Base-by-base conservation (phyloP, 176 grass and related monocot genomes). In the Eragrostis curvula region DNA sequence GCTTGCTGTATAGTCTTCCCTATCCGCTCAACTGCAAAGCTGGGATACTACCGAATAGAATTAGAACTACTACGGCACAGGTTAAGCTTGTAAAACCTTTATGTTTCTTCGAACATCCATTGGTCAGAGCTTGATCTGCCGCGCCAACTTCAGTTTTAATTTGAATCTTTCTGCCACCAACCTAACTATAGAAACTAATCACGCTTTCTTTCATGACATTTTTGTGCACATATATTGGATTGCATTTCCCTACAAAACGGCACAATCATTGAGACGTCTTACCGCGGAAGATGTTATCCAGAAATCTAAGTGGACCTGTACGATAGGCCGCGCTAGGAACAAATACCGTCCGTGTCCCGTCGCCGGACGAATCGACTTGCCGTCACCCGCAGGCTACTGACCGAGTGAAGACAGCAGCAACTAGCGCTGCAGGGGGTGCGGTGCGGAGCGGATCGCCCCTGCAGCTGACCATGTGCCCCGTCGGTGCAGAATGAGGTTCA, bases 351-450 rank as follows among this genome's bases (percentile, higher is more conserved):
- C 21, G 2, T 1, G 18, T 41, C 56, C 14, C 11, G 57, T 78
- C 75, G 27, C 25, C 24, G 16, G 43, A 46, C 17, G 45, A 79
- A 79, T 40, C 44, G 21, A n/a, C 27, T 78, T 79, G 76, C 77
- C 77, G 24, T 66, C 77, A 15, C 20, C 60, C 7, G 46, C 77
- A 79, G 61, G 77, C 5, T 21, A 79, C 6, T 66, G 17, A 50
- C 44, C 74, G 9, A 43, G 76, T n/a, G 29, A 51, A 40, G 77
- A 79, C 61, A 51, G 11, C 44, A 23, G 27, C 60, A 23, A 17
- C 60, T n/a, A n/a, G n/a, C n/a, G n/a, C n/a, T n/a, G n/a, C n/a
- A n/a, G n/a, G n/a, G n/a, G n/a, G n/a, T n/a, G n/a, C n/a, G n/a
- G n/a, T n/a, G n/a, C n/a, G n/a, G n/a, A n/a, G n/a, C n/a, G n/a